Evolutionary conservation across 2,329 filamentous ascomycete species (phyloP).

Genomic region (Aspergillus sp.): DNA sequence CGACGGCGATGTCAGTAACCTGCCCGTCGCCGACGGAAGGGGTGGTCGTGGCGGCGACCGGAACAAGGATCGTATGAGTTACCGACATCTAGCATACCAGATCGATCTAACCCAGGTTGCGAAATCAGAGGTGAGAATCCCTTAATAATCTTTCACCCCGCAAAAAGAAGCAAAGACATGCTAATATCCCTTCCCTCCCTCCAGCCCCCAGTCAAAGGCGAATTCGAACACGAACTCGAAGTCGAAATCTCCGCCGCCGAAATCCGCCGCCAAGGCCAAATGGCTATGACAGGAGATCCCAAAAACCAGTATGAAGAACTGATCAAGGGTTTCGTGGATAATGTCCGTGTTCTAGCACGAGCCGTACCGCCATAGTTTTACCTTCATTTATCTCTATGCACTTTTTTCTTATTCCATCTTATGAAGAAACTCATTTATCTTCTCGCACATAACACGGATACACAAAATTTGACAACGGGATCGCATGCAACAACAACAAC

Average conservation of each 20-base stretch:
- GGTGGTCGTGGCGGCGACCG: slow-evolving; percentile 57
- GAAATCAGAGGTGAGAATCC: slow-evolving; percentile 46
- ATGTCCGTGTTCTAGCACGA: slow-evolving; percentile 49
- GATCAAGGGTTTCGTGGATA: slow-evolving; percentile 52
- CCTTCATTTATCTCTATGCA: too few relatives aligned
- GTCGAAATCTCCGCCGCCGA: slow-evolving; percentile 51
- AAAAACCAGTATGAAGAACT: slow-evolving; percentile 49
- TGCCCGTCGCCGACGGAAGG: slow-evolving; percentile 47
- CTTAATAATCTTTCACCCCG: background rate
- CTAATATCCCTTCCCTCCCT: slow-evolving; percentile 5
- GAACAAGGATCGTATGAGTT: slow-evolving; percentile 88
- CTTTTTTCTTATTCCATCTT: background rate
- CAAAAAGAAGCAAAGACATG: background rate
- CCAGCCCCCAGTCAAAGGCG: slow-evolving; percentile 35
- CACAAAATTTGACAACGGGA: background rate
- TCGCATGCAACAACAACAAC: background rate
- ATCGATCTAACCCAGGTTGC: slow-evolving; percentile 92
- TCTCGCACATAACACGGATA: background rate
- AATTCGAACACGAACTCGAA: slow-evolving; percentile 53
- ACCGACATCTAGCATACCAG: slow-evolving; percentile 83
- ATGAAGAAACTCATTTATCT: background rate
- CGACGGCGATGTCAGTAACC: slow-evolving; percentile 64
- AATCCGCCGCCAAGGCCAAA: slow-evolving; percentile 46
- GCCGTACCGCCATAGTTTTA: slow-evolving; percentile 35
- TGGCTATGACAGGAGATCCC: slow-evolving; percentile 41